Conservation (phyloP, 208 protist genomes). For the Leishmania amazonensis region DNA sequence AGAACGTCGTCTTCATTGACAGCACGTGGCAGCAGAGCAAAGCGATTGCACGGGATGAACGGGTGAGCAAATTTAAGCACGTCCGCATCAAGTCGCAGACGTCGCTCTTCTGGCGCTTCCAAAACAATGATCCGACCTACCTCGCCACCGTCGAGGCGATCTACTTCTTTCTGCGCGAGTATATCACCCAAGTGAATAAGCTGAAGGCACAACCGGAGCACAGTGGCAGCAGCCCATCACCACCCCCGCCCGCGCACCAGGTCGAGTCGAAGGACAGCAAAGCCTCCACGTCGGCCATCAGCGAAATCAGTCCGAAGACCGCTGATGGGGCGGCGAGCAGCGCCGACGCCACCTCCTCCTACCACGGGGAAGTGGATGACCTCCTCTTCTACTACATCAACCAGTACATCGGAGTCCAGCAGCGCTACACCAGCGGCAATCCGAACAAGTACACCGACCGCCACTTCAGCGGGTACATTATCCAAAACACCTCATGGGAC, state of each 20-base stretch:
- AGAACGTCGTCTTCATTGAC: slow-evolving; percentile 94
- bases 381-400: slow-evolving; percentile 96
- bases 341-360: slow-evolving; percentile 32
- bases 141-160: slow-evolving; percentile 96
- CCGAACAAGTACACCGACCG: slow-evolving; percentile 70
- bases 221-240: not conserved
- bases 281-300: not conserved
- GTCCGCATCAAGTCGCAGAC: slow-evolving; percentile 81
- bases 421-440: slow-evolving; percentile 63
- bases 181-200: slow-evolving; percentile 70
- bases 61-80: slow-evolving; percentile 75
- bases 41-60: slow-evolving; percentile 77
- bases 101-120: slow-evolving; percentile 95
- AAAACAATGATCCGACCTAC: slow-evolving; percentile 91
- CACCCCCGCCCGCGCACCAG: not conserved
- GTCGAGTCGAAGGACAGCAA: not conserved
- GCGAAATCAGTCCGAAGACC: not conserved
- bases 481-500: slow-evolving; percentile 71
- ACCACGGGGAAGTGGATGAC: slow-evolving; percentile 93
- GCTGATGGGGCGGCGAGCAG: not conserved
- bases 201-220: slow-evolving; percentile 9
- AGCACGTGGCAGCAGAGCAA: slow-evolving; percentile 95
- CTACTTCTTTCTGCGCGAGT: slow-evolving; percentile 94
- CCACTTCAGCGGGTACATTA: slow-evolving; percentile 88
- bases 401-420: slow-evolving; percentile 94